These are phyloP conservation scores for Ganoderma leucocontextum DNA, from an alignment of 1,284 basidiomycete genomes.

Conservation along the genomic window DNA sequence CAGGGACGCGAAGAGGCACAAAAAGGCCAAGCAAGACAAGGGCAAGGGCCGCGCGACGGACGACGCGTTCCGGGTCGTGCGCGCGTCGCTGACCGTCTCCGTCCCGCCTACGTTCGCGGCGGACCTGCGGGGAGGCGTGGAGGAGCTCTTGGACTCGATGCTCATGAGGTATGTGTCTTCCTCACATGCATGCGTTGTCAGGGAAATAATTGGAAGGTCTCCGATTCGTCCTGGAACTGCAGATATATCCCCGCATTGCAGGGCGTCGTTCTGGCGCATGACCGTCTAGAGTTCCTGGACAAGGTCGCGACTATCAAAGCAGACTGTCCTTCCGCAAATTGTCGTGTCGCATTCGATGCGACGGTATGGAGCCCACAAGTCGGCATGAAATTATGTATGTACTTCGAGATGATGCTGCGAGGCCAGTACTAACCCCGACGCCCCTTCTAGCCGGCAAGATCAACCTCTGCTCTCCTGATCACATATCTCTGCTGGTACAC, in stretches of 20 bases:
- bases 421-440: background rate
- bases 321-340: conserved; percentile 90
- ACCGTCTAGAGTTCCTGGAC: conserved; percentile 76
- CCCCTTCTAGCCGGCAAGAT: conserved; percentile 77
- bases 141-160: conserved; percentile 92
- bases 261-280: conserved; percentile 91
- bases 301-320: conserved; percentile 77
- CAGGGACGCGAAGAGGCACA: conserved; percentile 43
- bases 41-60: conserved; percentile 50
- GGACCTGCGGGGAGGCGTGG: conserved; percentile 75
- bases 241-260: conserved; percentile 91
- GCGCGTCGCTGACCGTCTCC: conserved; percentile 76
- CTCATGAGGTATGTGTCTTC: conserved; percentile 81
- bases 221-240: background rate
- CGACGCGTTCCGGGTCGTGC: conserved; percentile 73
- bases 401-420: background rate
- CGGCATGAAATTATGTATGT: conserved; percentile 85
- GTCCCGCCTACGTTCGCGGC: conserved; percentile 85
- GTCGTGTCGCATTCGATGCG: conserved; percentile 81
- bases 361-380: conserved; percentile 91
- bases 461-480: conserved; percentile 92
- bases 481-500: conserved; percentile 92
- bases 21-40: conserved; percentile 45
- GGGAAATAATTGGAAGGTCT: conserved; percentile 24
- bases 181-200: background rate